Evolutionary conservation across 2,329 filamentous ascomycete species (phyloP), one percentile per base, ranked within the genome.

Genomic region (Scedosporium minutisporum): DNA sequence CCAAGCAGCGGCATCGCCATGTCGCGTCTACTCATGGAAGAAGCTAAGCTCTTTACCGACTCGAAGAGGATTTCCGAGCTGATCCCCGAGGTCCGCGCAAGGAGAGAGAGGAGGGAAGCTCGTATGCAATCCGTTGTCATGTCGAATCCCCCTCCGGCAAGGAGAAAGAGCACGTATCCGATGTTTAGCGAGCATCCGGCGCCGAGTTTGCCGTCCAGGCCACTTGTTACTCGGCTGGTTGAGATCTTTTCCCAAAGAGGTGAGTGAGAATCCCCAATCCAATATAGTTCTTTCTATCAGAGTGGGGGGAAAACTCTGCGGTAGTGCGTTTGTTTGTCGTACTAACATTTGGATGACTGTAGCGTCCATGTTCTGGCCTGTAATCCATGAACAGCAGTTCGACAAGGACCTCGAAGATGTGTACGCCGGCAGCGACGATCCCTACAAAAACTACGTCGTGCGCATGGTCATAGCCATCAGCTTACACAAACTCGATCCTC

Each of bases 1-100:
- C 90, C 95, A 2, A 96, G 93, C 58, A 97, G 93, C 73, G 95
- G 93, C 64, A 96, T 97, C 69, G 91, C 92, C 71, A 96, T 97
- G 79, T 96, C 93, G 12, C 87, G 93, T 33, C 82, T 97, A 67
- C 87, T 99, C 10, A 97, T 99, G 89, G 93, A 97, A 73, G 87
- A 96, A 74, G 93, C 93, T 61, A 97, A 96, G 76, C 88, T 92
- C 66, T 96, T 93, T 70, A 96, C 92, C 27, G 89, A 95, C 69
- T 89, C 91, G 4, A 90, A 92, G 73, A 91, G 88, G 67, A 97
- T 97, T 72, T 92, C 91, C 63, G 92, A 97, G 68, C 87, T 97
- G 59, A 90, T 97, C 38, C 91, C 93, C 3, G 89, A 93, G 62
- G 78, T 83, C 71, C 86, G 76, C 73, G 85, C 73, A 71, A 86